Base-by-base conservation (phyloP, 148 eudicot species). In the Vaccinium darrowii region DNA sequence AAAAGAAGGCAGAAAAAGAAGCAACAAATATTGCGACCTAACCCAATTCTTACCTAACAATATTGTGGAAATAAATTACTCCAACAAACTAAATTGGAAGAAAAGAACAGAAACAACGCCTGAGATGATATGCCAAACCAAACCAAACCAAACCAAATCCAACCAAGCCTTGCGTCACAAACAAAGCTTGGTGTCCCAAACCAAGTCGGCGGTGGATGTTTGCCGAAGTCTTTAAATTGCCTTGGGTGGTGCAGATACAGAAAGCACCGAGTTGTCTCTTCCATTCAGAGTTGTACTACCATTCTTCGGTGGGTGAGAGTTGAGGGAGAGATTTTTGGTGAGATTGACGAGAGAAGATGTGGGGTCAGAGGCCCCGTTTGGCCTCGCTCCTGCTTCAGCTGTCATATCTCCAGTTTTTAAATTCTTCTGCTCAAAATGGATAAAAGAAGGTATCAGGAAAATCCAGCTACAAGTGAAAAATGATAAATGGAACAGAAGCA, bases 241-340 rank as follows among this genome's bases (percentile, higher is more conserved):
- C 27, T 65, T 62, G 0, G 65, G 30, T 75, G 14, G 39, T 36
- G 39, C 49, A 23, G 86, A 21, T 19, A 27, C 23, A 13, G 71
- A 67, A 82, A 78, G 84, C 49, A 43, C 57, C 4, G 82, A 65
- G 58, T 56, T 86, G 27, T 78, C 84, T 76, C 85, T 82, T 15
- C 63, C 51, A 86, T 80, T 85, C 73, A 73, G 9, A 56, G 33
- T 19, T 57, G 16, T 79, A 54, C 74, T 36, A 36, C 39, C 71
- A 77, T 74, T 74, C 84, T 84, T 82, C 72, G 56, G 65, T 51
- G 84, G 78, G 36, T 21, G 83, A 51, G 93, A 84, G 84, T 84
- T 87, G 67, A 95, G 88, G 36, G 97, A 91, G 63, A 95, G 90
- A 82, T 92, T 92, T 50, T 86, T 85, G 67, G 97, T 92, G 49